Base-by-base conservation (phyloP, 208 protist genomes). In the Trypanosomatidae sp. region DNA sequence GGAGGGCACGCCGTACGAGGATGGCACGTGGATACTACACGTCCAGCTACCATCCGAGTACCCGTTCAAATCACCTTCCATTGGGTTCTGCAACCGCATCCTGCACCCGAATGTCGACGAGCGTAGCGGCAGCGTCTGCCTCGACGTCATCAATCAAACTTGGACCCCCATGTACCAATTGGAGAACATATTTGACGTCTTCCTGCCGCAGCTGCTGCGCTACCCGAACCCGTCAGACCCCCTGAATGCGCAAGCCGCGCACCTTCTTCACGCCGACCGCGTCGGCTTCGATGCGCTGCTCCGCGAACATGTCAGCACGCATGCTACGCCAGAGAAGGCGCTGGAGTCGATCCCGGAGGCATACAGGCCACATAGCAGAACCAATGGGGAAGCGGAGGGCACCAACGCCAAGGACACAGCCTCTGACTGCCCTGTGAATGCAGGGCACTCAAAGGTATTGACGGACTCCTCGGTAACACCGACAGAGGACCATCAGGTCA, bases 81-180 rank as follows among this genome's bases (percentile, higher is more conserved):
- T 99, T 75, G 99, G 98, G 15, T 99, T 99, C 79, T 80, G 87
- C 56, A 99, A 99, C 79, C 91, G 91, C 62, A 99, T 99, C 62
- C 97, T 97, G 77, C 99, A 99, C 80, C 98, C 99, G 28, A 99
- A 99, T 81, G 98, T 99, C 8, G 98, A 99, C 79, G 98, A 99
- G 79, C 80, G 82, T 69, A 99, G 98, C 43, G 99, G 99, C 49
- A 99, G 97, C 62, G 98, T 99, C 55, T 99, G 99, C 84, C 89
- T 99, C 17, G 98, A 99, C 79, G 98, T 99, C 55, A 99, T 99
- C 79, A 99, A 99, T 83, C 98, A 99, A 74, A 99, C 98, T 9
- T 99, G 99, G 99, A 99, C 95, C 46, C 99, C 99, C 9, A 99
- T 99, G 96, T 99, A 99, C 88, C 97, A 96, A 85, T 77, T 91